Evolutionary conservation across 2,329 filamentous ascomycete species (phyloP), one percentile per base, ranked within the genome.

Genomic region (Trichoderma simmonsii): DNA sequence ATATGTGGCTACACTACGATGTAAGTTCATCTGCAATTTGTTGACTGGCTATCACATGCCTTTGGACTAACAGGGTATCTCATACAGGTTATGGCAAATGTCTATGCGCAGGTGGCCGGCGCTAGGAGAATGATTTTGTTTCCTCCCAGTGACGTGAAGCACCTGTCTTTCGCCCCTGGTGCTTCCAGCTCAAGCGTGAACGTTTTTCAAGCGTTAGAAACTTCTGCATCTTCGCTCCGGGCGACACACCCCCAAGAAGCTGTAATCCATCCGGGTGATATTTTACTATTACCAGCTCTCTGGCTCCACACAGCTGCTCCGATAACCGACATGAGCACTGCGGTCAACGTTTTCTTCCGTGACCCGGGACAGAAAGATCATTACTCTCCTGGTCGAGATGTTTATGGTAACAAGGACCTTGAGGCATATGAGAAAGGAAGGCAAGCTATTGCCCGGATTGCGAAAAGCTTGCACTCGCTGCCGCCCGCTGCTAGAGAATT

Each of bases 1-100:
- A 90, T 54, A 93, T 97, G 88, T 97, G 95, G 94, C 85, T 97
- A 36, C 93, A 97, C 81, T 97, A 96, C 83, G 93, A 97, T 81
- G 90, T 92, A 79, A 81, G 85, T 64, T 54, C 68, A 12, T 28
- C 32, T 28, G 21, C 9, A 48, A 34, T 9, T 30, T 2, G 24
- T 3, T 39, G 4, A 15, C 32, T 43, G 5, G 51, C 18, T 15
- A 39, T 32, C 26, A 9, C 43, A 18, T 24, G 36, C 62, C 24
- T 34, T 66, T 18, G 67, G 39, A 71, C 54, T 75, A 70, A 62
- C 60, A 9, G 34, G 61, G 24, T 30, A 39, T n/a, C 63, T 51
- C n/a, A 9, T 43, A 63, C 71, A 92, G 88, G 93, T 96, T 18
- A 94, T 97, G 87, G 93, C 93, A 64, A 97, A 97, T 77, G 85